phyloP scores from a whole-genome alignment of 495 filamentous ascomycete species.

The Tuber indicum region DNA sequence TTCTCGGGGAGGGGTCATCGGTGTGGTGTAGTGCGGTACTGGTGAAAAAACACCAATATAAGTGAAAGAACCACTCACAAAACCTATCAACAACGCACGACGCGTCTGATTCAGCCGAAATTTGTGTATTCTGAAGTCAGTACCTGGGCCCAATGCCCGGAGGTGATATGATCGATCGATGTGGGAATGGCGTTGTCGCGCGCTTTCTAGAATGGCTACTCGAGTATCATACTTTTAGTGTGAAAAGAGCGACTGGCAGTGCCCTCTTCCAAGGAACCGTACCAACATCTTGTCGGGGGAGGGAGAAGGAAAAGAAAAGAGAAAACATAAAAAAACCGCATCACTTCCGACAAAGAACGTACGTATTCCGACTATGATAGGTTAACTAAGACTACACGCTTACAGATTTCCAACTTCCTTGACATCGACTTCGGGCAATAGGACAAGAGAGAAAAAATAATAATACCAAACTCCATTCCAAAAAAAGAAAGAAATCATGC shows the following conservation, averaged over 20 bases:
- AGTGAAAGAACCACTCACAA: too few species aligned
- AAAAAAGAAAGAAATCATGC: neutral
- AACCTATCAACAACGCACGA: neutral
- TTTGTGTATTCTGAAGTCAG: neutral
- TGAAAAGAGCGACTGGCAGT: neutral
- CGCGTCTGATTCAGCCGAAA: neutral
- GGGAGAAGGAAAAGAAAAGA: neutral
- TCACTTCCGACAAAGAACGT: neutral
- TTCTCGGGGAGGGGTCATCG: neutral
- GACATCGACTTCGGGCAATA: neutral
- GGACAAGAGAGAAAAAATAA: neutral
- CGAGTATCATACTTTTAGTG: neutral
- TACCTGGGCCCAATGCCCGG: neutral
- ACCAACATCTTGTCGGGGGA: neutral
- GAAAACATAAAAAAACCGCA: neutral
- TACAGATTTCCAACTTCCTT: neutral
- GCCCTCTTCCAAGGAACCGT: neutral
- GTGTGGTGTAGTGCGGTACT: neutral
- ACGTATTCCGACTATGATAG: neutral
- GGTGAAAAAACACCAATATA: neutral
- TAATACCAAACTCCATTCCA: neutral
- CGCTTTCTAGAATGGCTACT: neutral
- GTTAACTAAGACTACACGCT: neutral
- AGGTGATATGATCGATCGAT: neutral
- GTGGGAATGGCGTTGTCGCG: neutral